Evolutionary conservation across 2,329 filamentous ascomycete genomes (phyloP).

Genomic region (Alternaria viburni): DNA sequence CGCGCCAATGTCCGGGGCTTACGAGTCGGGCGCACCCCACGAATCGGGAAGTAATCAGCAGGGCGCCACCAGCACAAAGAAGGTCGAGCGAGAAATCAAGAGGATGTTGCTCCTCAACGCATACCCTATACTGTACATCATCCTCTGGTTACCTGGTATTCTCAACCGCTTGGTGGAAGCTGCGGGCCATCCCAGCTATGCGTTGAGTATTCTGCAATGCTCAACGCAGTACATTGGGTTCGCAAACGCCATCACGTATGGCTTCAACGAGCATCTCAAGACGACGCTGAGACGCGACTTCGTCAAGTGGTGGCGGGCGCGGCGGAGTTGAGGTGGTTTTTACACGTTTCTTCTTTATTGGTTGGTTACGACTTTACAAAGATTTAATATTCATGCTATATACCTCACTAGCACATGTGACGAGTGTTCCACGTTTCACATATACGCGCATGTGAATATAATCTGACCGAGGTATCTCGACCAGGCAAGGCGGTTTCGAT

Average conservation of each 20-base stretch:
- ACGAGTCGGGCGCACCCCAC: neutral
- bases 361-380: neutral
- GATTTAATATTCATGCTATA: neutral
- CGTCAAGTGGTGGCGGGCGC: neutral
- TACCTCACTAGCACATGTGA: neutral
- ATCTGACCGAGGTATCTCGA: neutral
- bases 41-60: neutral
- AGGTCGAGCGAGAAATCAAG: slow-evolving; percentile 29
- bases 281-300: neutral
- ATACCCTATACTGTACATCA: slow-evolving; percentile 43
- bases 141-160: slow-evolving; percentile 45
- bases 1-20: neutral
- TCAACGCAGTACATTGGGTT: slow-evolving; percentile 30
- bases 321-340: neutral
- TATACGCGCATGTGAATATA: neutral
- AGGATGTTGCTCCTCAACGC: slow-evolving; percentile 43
- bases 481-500: neutral
- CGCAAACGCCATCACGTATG: slow-evolving; percentile 26
- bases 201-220: slow-evolving; percentile 19
- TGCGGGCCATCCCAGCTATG: slow-evolving; percentile 11
- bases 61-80: neutral
- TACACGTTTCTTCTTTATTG: neutral
- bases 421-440: neutral
- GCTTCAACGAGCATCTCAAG: slow-evolving; percentile 24
- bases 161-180: slow-evolving; percentile 27